Percentiles rank a stretch among this genome's conserved stretches.
Conservation (phyloP, 495 filamentous ascomycete species). For the Thermothielavioides terrestris region DNA sequence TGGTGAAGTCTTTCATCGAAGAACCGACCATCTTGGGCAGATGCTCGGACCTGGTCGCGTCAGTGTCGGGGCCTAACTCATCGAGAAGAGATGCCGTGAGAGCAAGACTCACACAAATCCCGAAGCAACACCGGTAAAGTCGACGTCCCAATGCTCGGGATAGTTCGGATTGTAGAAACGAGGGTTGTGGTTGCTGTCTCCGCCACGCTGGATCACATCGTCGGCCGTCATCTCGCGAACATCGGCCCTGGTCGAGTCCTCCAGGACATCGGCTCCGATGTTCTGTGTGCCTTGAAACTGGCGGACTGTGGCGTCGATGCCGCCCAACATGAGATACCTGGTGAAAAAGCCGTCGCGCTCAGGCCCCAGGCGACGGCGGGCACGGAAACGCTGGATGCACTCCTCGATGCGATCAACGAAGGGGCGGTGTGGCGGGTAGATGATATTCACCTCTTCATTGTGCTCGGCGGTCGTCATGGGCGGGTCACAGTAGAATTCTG, state of each 20-base stretch:
- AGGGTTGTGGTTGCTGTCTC: slow-evolving; percentile 10
- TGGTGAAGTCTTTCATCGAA: slow-evolving; percentile 5
- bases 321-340: slow-evolving; percentile 77
- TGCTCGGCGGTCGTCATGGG: slow-evolving; percentile 64
- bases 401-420: slow-evolving; percentile 61
- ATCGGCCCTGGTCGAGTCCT: slow-evolving; percentile 47
- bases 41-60: slow-evolving; percentile 11
- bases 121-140: slow-evolving; percentile 67
- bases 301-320: slow-evolving; percentile 57
- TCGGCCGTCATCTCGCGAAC: slow-evolving; percentile 54
- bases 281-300: slow-evolving; percentile 57
- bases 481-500: slow-evolving; percentile 65
- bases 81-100: not conserved
- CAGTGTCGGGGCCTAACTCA: not conserved
- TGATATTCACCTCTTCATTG: slow-evolving; percentile 41
- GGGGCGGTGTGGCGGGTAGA: slow-evolving; percentile 20
- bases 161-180: slow-evolving; percentile 40
- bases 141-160: slow-evolving; percentile 56
- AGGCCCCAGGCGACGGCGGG: slow-evolving; percentile 61
- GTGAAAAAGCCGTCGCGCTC: slow-evolving; percentile 57
- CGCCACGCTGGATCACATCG: slow-evolving; percentile 43
- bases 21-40: slow-evolving; percentile 12
- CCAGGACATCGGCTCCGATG: slow-evolving; percentile 43
- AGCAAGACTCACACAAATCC: slow-evolving; percentile 61
- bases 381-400: slow-evolving; percentile 73